Evolutionary conservation across 768 basidiomycete genomes (phyloP).

Genomic region (Tricholoma furcatifolium): DNA sequence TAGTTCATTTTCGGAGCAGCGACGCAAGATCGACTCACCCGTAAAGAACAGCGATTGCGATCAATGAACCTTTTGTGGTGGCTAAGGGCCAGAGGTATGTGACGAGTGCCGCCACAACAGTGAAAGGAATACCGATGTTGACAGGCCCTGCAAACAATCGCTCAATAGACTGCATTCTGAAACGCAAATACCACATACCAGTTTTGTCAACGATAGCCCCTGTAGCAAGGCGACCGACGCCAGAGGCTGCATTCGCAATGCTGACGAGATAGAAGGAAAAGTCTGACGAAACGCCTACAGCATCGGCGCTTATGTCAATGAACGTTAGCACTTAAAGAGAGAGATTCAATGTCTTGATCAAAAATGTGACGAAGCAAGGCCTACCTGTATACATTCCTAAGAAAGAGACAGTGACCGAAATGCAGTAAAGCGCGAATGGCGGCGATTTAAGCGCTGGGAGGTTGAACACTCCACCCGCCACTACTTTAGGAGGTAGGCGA

Average conservation of each 20-base stretch:
- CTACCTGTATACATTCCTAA: conserved; percentile 63
- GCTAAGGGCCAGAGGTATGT: conserved; percentile 65
- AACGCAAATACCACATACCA: conserved; percentile 28
- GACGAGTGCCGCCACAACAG: conserved; percentile 42
- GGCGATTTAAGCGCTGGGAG: conserved; percentile 39
- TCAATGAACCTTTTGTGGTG: conserved; percentile 35
- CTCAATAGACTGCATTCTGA: background rate
- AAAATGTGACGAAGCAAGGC: conserved; percentile 5
- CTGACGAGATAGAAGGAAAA: conserved; percentile 60
- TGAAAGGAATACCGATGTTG: conserved; percentile 58
- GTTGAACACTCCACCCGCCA: conserved; percentile 55
- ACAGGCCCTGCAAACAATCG: conserved; percentile 43
- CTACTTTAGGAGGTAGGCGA: conserved; percentile 51
- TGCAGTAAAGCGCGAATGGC: conserved; percentile 52
- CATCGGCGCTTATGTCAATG: conserved; percentile 50
- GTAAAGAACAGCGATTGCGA: conserved; percentile 52
- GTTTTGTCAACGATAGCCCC: conserved; percentile 50
- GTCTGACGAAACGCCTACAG: conserved; percentile 41
- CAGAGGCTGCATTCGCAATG: conserved; percentile 59
- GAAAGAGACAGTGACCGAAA: conserved; percentile 45
- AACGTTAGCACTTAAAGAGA: conserved; percentile 49
- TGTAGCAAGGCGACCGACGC: conserved; percentile 49
- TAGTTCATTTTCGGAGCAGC: background rate
- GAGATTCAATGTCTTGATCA: background rate
- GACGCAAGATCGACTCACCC: conserved; percentile 39